phyloP scores from a whole-genome alignment of 441 rosid genomes.

The Corymbia citriodora region DNA sequence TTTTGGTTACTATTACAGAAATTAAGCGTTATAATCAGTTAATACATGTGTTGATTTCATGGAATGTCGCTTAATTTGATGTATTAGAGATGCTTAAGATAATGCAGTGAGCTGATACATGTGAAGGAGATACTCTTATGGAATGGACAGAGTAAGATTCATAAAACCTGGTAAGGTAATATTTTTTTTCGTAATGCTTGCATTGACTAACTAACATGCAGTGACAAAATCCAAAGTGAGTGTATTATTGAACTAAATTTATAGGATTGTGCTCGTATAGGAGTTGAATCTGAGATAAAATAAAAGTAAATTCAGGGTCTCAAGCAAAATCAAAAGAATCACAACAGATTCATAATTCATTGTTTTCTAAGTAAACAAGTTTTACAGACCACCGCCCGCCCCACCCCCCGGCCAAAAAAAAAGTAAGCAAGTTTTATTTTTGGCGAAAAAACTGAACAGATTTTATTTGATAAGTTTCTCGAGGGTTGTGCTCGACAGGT shows the following conservation, averaged over 20 bases:
- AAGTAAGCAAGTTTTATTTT: no score
- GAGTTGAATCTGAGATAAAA: not conserved
- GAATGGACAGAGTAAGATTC: not conserved
- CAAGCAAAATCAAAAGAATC: not conserved
- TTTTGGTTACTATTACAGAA: not conserved
- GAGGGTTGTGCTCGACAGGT: fast-evolving
- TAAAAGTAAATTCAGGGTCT: not conserved
- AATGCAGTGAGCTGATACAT: not conserved
- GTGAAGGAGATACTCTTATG: not conserved
- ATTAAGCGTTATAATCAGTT: not conserved
- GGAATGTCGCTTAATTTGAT: fast-evolving
- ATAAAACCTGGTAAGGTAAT: not conserved
- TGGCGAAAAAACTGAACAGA: not conserved
- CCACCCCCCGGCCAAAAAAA: no score
- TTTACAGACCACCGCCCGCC: no score
- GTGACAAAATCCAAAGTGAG: not conserved
- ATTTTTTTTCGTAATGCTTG: not conserved
- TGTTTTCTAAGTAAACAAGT: not conserved
- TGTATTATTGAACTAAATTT: not conserved
- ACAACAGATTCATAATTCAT: fast-evolving
- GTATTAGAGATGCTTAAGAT: not conserved
- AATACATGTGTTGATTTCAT: fast-evolving
- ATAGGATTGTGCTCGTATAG: not conserved
- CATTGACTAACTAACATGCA: not conserved
- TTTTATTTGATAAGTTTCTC: not conserved